Base-by-base conservation (phyloP, 345 rosid genomes). In the Salix koriyanagi region DNA sequence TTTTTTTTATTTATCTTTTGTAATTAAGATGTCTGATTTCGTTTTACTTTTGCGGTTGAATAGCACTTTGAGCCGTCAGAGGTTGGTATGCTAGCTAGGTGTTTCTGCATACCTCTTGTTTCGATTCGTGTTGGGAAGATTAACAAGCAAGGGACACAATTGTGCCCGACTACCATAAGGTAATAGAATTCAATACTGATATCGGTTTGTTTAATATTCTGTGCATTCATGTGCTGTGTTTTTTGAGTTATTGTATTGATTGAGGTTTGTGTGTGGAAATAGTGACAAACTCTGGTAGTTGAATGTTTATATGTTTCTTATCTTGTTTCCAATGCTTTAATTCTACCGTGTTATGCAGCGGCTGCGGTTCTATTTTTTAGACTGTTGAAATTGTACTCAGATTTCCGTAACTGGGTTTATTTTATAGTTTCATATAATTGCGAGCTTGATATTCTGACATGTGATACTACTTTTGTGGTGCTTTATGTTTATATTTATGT, bases 61-160 rank as follows among this genome's bases (percentile, higher is more conserved):
- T 84, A 94, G 99, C 92, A 94, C 76, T 94, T 96, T 37, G 97
- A 91, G 84, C 97, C 97, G 0, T 86, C 95, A 13, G 99, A 96
- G 73, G 94, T 96, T 67, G 96, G 97, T n/a, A 87, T 92, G 86
- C 82, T 96, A 37, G 97, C 98, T 0, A 89, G 98, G 83, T 96
- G 98, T 75, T 94, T 96, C 70, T 96, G 98, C 77, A 90, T 92
- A 75, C 98, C 98, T 18, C 88, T 96, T 82, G 99, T 96, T 80
- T 92, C 98, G 0, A 69, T 88, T 80, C 95, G 99, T 52, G 98
- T 89, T 7, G 99, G 99, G 79, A 94, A 86, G 90, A 87, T 92
- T 56, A 82, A 82, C 77, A 92, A 87, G 87, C 95, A 82, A 76
- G 99, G 93, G 68, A 84, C 83, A 61, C 75, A 80, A 25, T 80